Percentiles rank a stretch among this genome's conserved stretches.
Conservation (phyloP, 345 rosid species). For the Eucalyptus cloeziana region DNA sequence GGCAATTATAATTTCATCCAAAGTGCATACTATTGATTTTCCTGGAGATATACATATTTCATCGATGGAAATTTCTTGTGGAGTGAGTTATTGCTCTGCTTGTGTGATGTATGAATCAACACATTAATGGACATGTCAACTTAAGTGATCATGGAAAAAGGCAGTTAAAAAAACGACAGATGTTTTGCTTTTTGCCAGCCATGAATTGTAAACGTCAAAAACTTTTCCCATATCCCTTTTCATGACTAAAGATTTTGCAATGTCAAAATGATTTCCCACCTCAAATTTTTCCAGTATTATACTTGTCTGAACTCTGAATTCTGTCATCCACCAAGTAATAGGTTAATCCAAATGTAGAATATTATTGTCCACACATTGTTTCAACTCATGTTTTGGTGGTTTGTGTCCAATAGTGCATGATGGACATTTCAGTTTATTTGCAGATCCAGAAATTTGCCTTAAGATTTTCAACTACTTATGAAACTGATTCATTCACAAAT, state of each 20-base stretch:
- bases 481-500: slow-evolving; percentile 39
- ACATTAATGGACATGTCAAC: background rate
- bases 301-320: background rate
- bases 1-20: background rate
- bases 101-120: background rate
- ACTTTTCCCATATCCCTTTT: background rate
- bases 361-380: background rate
- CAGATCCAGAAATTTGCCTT: slow-evolving; percentile 87
- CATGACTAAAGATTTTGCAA: background rate
- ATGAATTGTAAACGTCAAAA: background rate
- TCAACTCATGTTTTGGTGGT: background rate
- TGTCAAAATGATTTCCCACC: background rate
- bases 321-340: background rate
- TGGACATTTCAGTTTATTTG: background rate
- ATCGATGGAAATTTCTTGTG: background rate
- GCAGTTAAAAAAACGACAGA: background rate
- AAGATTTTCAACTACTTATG: slow-evolving; percentile 42
- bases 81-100: background rate
- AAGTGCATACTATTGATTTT: background rate
- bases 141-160: background rate
- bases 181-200: background rate
- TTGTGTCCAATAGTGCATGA: background rate
- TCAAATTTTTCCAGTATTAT: background rate
- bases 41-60: background rate
- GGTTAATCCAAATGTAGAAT: background rate